A percentile compares a stretch with the other conserved stretches of the same genome.
Evolutionary conservation across 192 early-diverging fungal genomes (phyloP).

Genomic region (Rhizophagus sp.): DNA sequence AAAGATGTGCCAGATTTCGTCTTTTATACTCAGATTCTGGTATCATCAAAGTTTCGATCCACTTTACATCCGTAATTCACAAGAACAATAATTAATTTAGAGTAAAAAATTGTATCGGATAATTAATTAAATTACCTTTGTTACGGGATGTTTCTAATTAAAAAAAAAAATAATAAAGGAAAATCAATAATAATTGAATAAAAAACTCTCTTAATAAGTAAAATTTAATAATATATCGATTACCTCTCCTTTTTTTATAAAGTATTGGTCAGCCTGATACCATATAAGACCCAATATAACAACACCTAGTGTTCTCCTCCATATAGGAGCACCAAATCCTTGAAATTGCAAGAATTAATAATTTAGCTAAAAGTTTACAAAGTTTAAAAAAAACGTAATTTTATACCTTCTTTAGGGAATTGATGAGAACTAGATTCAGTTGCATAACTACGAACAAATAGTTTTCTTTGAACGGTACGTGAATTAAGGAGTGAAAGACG

Average conservation of each 20-base stretch:
- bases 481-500: not conserved
- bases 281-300: not conserved
- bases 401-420: not conserved
- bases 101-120: not conserved
- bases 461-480: not conserved
- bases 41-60: constrained; percentile 3
- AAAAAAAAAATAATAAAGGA: not conserved
- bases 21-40: constrained; percentile 12
- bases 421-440: not conserved
- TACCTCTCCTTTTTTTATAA: constrained; percentile 9
- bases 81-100: no score
- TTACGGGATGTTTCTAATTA: constrained; percentile 12
- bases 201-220: no score
- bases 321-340: not conserved
- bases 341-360: not conserved
- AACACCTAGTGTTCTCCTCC: not conserved
- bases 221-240: not conserved
- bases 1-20: not conserved
- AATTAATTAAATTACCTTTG: not conserved
- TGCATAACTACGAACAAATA: not conserved
- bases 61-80: not conserved
- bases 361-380: not conserved
- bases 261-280: constrained; percentile 11
- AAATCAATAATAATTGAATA: not conserved
- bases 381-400: not conserved